Percentiles rank a stretch among this genome's conserved stretches.
Evolutionary conservation across 192 early-diverging fungal species (phyloP).

Genomic region (Backusella mclennaniae): DNA sequence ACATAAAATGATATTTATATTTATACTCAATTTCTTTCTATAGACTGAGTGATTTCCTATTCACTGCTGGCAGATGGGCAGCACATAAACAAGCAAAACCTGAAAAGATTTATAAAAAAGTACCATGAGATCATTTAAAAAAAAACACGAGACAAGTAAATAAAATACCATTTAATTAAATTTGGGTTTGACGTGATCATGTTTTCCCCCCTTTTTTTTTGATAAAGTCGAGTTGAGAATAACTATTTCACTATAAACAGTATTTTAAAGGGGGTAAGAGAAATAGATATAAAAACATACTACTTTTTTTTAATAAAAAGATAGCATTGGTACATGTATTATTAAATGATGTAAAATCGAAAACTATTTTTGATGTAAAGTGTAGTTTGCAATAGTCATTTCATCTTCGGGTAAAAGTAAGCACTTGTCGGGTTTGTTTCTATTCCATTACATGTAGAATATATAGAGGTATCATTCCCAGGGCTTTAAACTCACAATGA

Average conservation of each 20-base stretch:
- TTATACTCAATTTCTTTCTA: conserved; percentile 8
- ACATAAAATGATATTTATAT: conserved; percentile 10
- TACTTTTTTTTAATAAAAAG: too few relatives aligned
- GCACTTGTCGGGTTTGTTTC: not conserved
- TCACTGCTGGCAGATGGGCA: conserved; percentile 82
- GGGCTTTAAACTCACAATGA: not conserved
- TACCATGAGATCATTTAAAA: not conserved
- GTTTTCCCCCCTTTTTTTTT: not conserved
- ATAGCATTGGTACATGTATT: too few relatives aligned
- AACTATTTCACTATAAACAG: not conserved
- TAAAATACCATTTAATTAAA: not conserved
- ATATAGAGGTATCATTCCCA: not conserved
- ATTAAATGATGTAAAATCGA: too few relatives aligned
- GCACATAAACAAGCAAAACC: conserved; percentile 66
- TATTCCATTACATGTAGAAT: too few relatives aligned
- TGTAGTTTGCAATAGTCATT: not conserved
- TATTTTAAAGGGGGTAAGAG: too few relatives aligned
- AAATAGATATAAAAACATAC: too few relatives aligned
- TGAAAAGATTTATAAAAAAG: conserved; percentile 75
- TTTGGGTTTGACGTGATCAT: not conserved
- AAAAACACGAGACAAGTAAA: not conserved
- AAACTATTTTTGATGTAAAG: too few relatives aligned
- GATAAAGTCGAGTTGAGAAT: not conserved
- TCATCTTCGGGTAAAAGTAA: not conserved
- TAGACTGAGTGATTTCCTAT: conserved; percentile 87